These are phyloP conservation scores for Nematodospora anomalae DNA, from an alignment of 1,139 yeast genomes.

Conservation along the genomic window DNA sequence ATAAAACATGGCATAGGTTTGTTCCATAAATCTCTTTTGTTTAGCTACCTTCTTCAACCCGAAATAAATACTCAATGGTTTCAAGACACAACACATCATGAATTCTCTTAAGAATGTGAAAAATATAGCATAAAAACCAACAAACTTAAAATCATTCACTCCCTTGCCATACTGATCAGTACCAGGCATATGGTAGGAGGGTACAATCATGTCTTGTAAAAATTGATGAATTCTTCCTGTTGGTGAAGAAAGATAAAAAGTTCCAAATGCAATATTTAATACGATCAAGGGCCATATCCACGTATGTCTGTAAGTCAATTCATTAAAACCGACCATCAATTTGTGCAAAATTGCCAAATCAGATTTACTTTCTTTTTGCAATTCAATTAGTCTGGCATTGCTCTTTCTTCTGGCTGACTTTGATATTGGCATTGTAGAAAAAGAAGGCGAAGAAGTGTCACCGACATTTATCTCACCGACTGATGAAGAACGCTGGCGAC, in stretches of 20 bases:
- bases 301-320: slow-evolving; percentile 66
- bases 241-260: slow-evolving; percentile 51
- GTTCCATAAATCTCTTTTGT: slow-evolving; percentile 85
- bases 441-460: slow-evolving; percentile 51
- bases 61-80: slow-evolving; percentile 60
- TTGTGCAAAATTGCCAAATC: slow-evolving; percentile 50
- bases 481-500: slow-evolving; percentile 51
- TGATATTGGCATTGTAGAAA: slow-evolving; percentile 47
- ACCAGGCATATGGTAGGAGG: slow-evolving; percentile 65
- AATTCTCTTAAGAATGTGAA: slow-evolving; percentile 92
- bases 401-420: slow-evolving; percentile 35
- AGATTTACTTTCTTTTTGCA: slow-evolving; percentile 27
- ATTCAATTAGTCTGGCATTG: slow-evolving; percentile 33
- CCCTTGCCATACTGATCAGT: slow-evolving; percentile 83
- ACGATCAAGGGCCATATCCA: slow-evolving; percentile 74
- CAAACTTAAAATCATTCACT: slow-evolving; percentile 74
- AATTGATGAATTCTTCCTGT: slow-evolving; percentile 56
- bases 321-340: slow-evolving; percentile 56
- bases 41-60: slow-evolving; percentile 63
- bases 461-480: slow-evolving; percentile 60
- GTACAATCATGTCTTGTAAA: slow-evolving; percentile 61
- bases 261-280: slow-evolving; percentile 33
- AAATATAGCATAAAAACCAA: slow-evolving; percentile 75
- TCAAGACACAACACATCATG: slow-evolving; percentile 75
- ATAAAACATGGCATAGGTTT: slow-evolving; percentile 79